A percentile compares a stretch with the other conserved stretches of the same genome.
phyloP scores from a whole-genome alignment of 768 basidiomycete species.

The Trametopsis cervina region DNA sequence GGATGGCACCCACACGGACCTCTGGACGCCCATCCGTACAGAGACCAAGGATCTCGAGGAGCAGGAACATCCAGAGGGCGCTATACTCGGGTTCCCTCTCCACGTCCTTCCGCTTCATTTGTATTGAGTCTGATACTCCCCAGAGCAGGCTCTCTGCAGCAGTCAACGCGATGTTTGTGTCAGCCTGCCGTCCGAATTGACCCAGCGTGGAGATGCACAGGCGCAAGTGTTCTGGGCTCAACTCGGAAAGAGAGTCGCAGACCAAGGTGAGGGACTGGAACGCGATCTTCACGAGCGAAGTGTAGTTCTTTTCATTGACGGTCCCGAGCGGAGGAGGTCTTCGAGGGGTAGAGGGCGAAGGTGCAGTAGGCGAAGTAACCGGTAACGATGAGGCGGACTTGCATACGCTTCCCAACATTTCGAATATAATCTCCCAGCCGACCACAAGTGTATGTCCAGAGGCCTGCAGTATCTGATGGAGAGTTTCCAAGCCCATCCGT shows the following conservation, averaged over 20 bases:
- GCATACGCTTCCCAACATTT: slow-evolving; percentile 88
- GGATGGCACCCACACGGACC: slow-evolving; percentile 89
- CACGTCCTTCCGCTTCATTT: slow-evolving; percentile 64
- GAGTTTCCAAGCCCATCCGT: slow-evolving; percentile 80
- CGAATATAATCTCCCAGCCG: slow-evolving; percentile 92
- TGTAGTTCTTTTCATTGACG: slow-evolving; percentile 62
- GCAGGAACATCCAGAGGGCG: slow-evolving; percentile 89
- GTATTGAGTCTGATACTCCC: slow-evolving; percentile 95
- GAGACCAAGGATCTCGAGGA: slow-evolving; percentile 76
- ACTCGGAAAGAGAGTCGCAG: slow-evolving; percentile 82
- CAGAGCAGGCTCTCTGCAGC: slow-evolving; percentile 90
- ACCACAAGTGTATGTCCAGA: slow-evolving; percentile 88
- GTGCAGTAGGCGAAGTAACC: slow-evolving; percentile 33
- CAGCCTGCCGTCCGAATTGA: slow-evolving; percentile 85
- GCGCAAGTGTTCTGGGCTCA: slow-evolving; percentile 75
- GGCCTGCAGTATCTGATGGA: slow-evolving; percentile 86
- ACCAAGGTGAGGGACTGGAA: slow-evolving; percentile 93
- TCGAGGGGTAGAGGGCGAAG: slow-evolving; percentile 29
- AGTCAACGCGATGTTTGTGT: slow-evolving; percentile 94
- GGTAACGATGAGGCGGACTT: slow-evolving; percentile 39
- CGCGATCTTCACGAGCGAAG: slow-evolving; percentile 78
- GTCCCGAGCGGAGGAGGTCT: slow-evolving; percentile 47
- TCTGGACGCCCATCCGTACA: slow-evolving; percentile 81
- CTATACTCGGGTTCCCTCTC: slow-evolving; percentile 68
- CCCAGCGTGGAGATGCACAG: slow-evolving; percentile 88